Evolutionary conservation across 345 rosid species (phyloP).

Genomic region (Euphorbia pulcherrima): DNA sequence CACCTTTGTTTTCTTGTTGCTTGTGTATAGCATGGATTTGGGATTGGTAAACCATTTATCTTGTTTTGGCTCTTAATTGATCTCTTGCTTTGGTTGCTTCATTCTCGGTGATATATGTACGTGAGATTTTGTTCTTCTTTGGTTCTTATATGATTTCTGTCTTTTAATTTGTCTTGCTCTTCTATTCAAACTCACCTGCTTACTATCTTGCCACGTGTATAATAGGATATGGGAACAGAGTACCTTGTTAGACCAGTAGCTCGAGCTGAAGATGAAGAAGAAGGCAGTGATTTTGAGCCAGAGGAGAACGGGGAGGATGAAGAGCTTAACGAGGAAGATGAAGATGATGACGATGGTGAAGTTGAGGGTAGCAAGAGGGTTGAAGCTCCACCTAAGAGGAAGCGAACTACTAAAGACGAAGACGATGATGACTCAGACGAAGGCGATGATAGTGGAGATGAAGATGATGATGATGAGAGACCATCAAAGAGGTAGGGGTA

Average conservation of each 20-base stretch:
- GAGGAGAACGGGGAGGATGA: constrained; percentile 74
- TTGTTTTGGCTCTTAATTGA: background rate
- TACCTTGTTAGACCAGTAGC: constrained; percentile 78
- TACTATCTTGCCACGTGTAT: background rate
- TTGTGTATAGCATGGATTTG: too few species aligned
- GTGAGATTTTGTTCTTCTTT: background rate
- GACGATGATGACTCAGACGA: constrained; percentile 56
- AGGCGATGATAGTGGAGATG: constrained; percentile 52
- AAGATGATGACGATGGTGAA: constrained; percentile 25
- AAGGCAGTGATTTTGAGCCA: constrained; percentile 82
- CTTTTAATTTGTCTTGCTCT: background rate
- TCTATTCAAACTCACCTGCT: background rate
- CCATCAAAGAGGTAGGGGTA: constrained; percentile 77
- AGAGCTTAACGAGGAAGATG: constrained; percentile 46
- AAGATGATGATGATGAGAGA: constrained; percentile 76
- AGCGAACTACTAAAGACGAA: constrained; percentile 49
- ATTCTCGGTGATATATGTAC: background rate
- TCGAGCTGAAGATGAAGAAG: constrained; percentile 80
- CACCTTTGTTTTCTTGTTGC: background rate
- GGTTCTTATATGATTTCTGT: background rate
- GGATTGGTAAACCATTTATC: background rate
- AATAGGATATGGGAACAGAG: constrained; percentile 72
- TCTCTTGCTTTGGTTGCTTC: background rate
- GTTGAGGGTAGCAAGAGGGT: constrained; percentile 41
- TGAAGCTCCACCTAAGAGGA: constrained; percentile 67